These are phyloP conservation scores for Solanum peruvianum DNA, from an alignment of 257 asterid genomes.

Conservation along the genomic window DNA sequence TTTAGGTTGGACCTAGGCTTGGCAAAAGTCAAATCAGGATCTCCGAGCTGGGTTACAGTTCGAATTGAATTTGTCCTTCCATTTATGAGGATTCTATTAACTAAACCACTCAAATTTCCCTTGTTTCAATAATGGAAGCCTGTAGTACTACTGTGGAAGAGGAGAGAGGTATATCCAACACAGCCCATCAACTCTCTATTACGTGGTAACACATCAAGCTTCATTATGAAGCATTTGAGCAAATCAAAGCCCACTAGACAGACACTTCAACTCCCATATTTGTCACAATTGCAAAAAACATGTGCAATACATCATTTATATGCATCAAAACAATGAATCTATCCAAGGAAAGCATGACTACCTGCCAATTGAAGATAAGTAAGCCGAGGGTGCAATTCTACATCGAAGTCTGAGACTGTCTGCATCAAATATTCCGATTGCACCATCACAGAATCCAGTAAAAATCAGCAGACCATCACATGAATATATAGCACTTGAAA, in stretches of 20 bases:
- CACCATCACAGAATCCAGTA: slow-evolving; percentile 83
- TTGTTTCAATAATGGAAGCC: neutral
- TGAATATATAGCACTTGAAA: slow-evolving; percentile 78
- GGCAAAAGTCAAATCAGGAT: neutral
- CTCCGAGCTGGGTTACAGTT: neutral
- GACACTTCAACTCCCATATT: neutral
- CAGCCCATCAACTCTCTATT: neutral
- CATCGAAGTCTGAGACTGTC: slow-evolving; percentile 62
- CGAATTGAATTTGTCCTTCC: neutral
- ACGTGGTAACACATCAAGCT: neutral
- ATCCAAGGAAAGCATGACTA: slow-evolving; percentile 4
- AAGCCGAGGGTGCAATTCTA: slow-evolving; percentile 68
- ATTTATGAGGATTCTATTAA: neutral
- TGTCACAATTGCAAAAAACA: neutral
- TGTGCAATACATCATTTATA: neutral
- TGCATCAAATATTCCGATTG: slow-evolving; percentile 77
- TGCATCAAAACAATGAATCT: neutral
- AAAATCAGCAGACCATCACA: slow-evolving; percentile 61
- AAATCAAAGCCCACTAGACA: neutral
- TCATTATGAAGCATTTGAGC: neutral
- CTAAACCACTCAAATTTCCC: neutral
- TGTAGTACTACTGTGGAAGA: neutral
- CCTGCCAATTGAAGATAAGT: slow-evolving; percentile 67
- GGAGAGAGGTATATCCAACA: neutral
- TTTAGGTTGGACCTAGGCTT: neutral